phyloP scores from a whole-genome alignment of 495 filamentous ascomycete genomes.

The Annulohypoxylon maeteangense region DNA sequence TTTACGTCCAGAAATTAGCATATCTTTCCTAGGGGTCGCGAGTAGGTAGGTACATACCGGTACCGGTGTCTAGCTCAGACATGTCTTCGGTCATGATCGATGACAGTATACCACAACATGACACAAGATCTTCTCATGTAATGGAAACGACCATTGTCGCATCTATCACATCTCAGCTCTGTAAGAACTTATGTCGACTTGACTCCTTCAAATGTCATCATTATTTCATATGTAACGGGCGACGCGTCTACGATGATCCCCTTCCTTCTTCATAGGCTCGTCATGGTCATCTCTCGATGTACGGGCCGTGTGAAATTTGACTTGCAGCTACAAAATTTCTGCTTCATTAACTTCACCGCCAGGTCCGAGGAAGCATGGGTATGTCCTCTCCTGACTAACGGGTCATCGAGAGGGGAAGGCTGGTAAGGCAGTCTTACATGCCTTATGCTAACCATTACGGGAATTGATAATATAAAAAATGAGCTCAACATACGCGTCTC shows the following conservation, averaged over 20 bases:
- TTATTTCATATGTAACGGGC: not conserved
- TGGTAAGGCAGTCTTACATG: not conserved
- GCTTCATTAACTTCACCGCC: not conserved
- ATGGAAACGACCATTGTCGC: not conserved
- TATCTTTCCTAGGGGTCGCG: not conserved
- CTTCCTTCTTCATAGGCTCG: not conserved
- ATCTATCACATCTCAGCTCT: not conserved
- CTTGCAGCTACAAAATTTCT: not conserved
- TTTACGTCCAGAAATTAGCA: not conserved
- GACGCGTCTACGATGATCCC: not conserved
- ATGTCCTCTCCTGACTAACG: not conserved
- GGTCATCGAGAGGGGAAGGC: not conserved
- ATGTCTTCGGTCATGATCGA: not conserved
- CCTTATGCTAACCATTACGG: not conserved
- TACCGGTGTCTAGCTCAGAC: not conserved
- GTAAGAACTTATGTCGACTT: not conserved
- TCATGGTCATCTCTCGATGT: not conserved
- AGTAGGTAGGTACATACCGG: not conserved
- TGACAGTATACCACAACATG: not conserved
- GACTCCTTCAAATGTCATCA: not conserved
- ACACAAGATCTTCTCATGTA: not conserved
- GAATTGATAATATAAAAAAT: slow-evolving; percentile 1
- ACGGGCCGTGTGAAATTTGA: not conserved
- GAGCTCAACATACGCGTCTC: not conserved
- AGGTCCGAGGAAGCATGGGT: not conserved